Evolutionary conservation across 306 rosid species (phyloP), one percentile per base, ranked within the genome.

Genomic region (Luffa acutangula): DNA sequence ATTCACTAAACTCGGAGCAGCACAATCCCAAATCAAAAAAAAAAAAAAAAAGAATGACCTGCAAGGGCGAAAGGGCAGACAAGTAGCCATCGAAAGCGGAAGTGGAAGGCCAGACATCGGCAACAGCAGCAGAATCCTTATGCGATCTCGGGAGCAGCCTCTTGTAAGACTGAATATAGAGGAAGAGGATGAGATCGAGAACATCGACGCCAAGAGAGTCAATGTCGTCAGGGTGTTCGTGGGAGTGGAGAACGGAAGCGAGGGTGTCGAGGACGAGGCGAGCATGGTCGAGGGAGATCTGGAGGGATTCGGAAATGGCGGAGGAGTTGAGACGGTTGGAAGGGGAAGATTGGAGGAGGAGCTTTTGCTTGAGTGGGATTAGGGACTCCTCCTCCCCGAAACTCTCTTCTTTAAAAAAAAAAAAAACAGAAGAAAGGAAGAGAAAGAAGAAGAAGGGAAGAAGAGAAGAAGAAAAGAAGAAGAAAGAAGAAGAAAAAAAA

Each of bases 51-150:
- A n/a, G 9, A 54, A 4, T 39, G 9, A 95, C 98, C 99, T 96
- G 99, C 85, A 96, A 89, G 34, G 99, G 99, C 41, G 99, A 93
- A 74, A 96, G 90, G 71, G 99, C 99, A 39, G 99, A 96, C 86
- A 96, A 80, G 84, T 96, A 96, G 10, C 99, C 99, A 78, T 96
- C 99, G 77, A 96, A 96, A 48, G 99, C 99, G 17, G 99, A 96
- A n/a, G 97, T 93, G 3, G 99, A 96, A 39, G 99, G 99, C 99
- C 99, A 96, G 10, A 96, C 99, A 52, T 96, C 99, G 20, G 94
- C 89, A 9, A 96, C 97, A 4, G 99, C 83, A 8, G 94, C 99
- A 34, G 99, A 89, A 83, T 96, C 99, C 93, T 96, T 96, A 83
- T 93, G 99, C 77, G 97, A 91, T 70, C 98, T 83, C 0, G 99